phyloP scores from a whole-genome alignment of 805 yeast genomes.

The Metschnikowia picachoensis region DNA sequence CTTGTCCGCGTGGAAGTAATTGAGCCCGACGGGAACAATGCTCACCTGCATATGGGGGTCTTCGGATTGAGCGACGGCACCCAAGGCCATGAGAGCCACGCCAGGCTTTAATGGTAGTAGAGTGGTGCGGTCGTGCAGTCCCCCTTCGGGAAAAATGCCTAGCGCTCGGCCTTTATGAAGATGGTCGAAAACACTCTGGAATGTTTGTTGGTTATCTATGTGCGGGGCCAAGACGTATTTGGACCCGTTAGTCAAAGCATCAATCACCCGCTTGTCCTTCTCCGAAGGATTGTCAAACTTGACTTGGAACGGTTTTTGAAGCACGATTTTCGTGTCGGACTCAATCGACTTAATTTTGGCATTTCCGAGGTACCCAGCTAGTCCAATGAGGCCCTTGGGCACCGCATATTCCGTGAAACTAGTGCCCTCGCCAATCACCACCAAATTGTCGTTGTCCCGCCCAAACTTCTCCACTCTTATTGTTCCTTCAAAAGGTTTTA shows the following conservation, averaged over 20 bases:
- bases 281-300: slow-evolving; percentile 12
- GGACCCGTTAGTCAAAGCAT: slow-evolving; percentile 25
- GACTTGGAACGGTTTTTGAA: slow-evolving; percentile 25
- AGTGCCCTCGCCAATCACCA: slow-evolving; percentile 33
- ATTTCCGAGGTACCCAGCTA: slow-evolving; percentile 34
- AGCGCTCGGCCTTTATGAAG: slow-evolving; percentile 30
- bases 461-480: slow-evolving; percentile 22
- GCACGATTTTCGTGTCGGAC: slow-evolving; percentile 27
- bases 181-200: slow-evolving; percentile 36
- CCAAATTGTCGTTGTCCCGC: slow-evolving; percentile 15
- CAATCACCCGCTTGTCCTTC: slow-evolving; percentile 14
- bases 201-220: slow-evolving; percentile 34
- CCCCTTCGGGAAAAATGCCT: slow-evolving; percentile 45
- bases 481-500: slow-evolving; percentile 28
- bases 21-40: slow-evolving; percentile 40
- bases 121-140: slow-evolving; percentile 41
- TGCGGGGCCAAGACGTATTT: slow-evolving; percentile 36
- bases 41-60: slow-evolving; percentile 22
- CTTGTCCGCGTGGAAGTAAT: slow-evolving; percentile 40
- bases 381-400: slow-evolving; percentile 35
- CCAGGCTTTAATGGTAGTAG: slow-evolving; percentile 43
- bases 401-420: slow-evolving; percentile 30
- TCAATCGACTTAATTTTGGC: slow-evolving; percentile 28
- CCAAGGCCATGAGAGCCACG: slow-evolving; percentile 44
- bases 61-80: slow-evolving; percentile 32